phyloP scores from a whole-genome alignment of 2,329 filamentous ascomycete species.

The Xylaria sp. region DNA sequence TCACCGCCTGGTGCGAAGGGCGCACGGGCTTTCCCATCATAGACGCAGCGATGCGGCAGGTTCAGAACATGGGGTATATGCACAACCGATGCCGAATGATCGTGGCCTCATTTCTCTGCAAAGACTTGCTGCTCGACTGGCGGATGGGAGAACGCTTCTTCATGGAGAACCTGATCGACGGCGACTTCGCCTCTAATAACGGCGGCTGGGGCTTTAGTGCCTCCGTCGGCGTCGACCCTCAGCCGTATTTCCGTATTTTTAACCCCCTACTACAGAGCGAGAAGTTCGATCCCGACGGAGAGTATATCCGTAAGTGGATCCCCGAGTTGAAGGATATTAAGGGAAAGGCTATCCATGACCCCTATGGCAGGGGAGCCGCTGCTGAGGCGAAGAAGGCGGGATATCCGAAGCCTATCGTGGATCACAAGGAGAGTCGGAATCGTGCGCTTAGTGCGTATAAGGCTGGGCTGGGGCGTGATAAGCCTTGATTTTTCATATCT shows the following conservation, averaged over 20 bases:
- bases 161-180: conserved; percentile 82
- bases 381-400: conserved; percentile 70
- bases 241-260: conserved; percentile 92
- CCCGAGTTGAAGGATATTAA: conserved; percentile 74
- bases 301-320: conserved; percentile 86
- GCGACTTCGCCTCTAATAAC: conserved; percentile 83
- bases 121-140: conserved; percentile 86
- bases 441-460: conserved; percentile 78
- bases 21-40: conserved; percentile 84
- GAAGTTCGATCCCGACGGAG: conserved; percentile 82
- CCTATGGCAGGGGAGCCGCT: conserved; percentile 73
- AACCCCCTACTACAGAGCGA: conserved; percentile 87
- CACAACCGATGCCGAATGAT: conserved; percentile 90
- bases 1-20: conserved; percentile 78
- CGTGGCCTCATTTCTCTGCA: conserved; percentile 80
- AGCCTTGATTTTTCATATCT: conserved; percentile 38
- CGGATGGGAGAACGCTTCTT: conserved; percentile 83
- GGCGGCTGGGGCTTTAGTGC: conserved; percentile 65
- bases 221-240: conserved; percentile 75
- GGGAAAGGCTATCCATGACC: conserved; percentile 81
- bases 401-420: conserved; percentile 80
- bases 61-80: conserved; percentile 76
- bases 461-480: conserved; percentile 64
- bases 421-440: conserved; percentile 75
- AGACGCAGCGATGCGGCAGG: conserved; percentile 86